These are phyloP conservation scores for Manihot esculenta DNA, from an alignment of 441 rosid species.

Conservation along the genomic window DNA sequence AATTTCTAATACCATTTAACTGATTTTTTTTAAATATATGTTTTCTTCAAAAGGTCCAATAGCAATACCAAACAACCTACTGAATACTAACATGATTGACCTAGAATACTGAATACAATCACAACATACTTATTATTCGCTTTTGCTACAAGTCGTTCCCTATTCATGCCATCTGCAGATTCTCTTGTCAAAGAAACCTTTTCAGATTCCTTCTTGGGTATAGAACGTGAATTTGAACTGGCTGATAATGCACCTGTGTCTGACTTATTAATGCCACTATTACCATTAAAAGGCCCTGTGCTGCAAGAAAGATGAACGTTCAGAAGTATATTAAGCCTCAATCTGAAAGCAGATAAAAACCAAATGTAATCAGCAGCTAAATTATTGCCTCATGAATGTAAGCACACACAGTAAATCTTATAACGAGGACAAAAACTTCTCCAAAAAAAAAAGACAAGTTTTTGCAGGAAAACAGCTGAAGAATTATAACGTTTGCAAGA, in stretches of 20 bases:
- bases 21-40: too few species aligned
- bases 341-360: background rate
- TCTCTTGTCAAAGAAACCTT: constrained; percentile 48
- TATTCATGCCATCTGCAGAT: constrained; percentile 33
- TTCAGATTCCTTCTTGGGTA: constrained; percentile 41
- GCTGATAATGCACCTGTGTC: constrained; percentile 34
- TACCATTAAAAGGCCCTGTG: constrained; percentile 41
- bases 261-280: constrained; percentile 33
- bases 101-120: constrained; percentile 8
- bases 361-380: background rate
- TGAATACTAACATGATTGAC: background rate
- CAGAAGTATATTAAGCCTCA: constrained; percentile 12
- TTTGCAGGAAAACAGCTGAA: background rate
- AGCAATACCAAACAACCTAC: background rate
- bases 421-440: background rate
- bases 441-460: too few species aligned
- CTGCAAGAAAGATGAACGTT: constrained; percentile 33
- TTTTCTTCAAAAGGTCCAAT: too few species aligned
- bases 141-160: constrained; percentile 44
- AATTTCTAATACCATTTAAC: too few species aligned
- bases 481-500: background rate
- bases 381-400: background rate
- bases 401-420: background rate
- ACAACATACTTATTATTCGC: constrained; percentile 49
- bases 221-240: constrained; percentile 30